Evolutionary conservation across 2,329 filamentous ascomycete species (phyloP), one percentile per base, ranked within the genome.

Genomic region (Ophiostoma sp.): DNA sequence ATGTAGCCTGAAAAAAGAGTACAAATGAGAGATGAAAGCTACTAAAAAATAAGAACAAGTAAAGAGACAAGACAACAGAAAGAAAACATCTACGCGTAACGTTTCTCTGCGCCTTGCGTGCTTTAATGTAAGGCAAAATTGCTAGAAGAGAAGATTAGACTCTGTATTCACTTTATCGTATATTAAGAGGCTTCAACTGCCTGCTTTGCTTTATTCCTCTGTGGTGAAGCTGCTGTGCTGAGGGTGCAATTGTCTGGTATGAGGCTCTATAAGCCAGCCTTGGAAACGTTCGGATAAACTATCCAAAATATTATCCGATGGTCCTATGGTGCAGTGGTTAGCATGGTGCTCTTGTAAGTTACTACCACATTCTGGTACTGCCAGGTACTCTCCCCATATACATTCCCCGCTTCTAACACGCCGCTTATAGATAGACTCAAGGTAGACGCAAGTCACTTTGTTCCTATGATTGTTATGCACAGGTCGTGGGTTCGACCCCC

Each of bases 301-400:
- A 68, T 68, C 47, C 41, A 63, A 27, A 47, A 64, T 69, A 72
- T 69, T 67, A 63, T 71, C 69, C 69, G 72, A 41, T 52, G 60
- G 71, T 72, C 72, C 72, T 73, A 73, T 73, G 72, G 72, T 73
- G 72, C 72, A 73, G 72, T 73, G 72, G 72, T 73, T 73, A 73
- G 72, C 72, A 73, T 72, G 71, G 72, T 73, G 72, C 71, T 73
- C 72, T 73, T 73, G 72, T 73, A 70, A 70, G 72, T 71, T 36
- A 8, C n/a, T 40, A 58, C 64, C 8, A 14, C 45, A 63, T 36
- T 9, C 38, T 11, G 63, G 58, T 49, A 63, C 27, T 36, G 40
- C 4, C 2, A 2, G 9, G 58, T 40, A 40, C 38, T 49, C 14
- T 12, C 6, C 45, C 8, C 38, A 3, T 7, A n/a, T 16, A 41